These are phyloP conservation scores for Podaxis sp. DNA, from an alignment of 768 basidiomycete genomes.

Conservation along the genomic window DNA sequence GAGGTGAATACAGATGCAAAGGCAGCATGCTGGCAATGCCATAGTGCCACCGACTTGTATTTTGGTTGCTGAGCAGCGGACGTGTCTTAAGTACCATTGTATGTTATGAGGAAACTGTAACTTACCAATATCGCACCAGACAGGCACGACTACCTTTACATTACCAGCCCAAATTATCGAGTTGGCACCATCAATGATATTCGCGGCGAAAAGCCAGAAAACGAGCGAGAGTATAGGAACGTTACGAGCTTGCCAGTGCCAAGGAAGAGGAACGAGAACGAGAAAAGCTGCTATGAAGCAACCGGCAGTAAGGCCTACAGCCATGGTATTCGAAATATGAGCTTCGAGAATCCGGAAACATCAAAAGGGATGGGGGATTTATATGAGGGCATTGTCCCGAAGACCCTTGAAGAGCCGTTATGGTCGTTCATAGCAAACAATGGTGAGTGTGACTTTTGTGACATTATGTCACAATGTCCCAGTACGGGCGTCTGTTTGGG, in stretches of 20 bases:
- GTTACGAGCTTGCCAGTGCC: conserved; percentile 60
- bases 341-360: too few relatives aligned
- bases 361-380: too few relatives aligned
- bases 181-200: conserved; percentile 49
- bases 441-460: too few relatives aligned
- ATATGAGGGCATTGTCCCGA: too few relatives aligned
- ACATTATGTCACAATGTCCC: too few relatives aligned
- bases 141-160: conserved; percentile 36
- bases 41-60: conserved; percentile 42
- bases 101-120: neutral
- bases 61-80: conserved; percentile 44
- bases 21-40: conserved; percentile 44
- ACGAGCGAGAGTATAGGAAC: conserved; percentile 53
- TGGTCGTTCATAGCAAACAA: too few relatives aligned
- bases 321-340: too few relatives aligned
- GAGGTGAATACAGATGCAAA: conserved; percentile 53
- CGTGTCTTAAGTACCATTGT: conserved; percentile 16
- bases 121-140: conserved; percentile 70
- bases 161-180: conserved; percentile 52
- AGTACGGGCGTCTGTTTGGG: too few relatives aligned
- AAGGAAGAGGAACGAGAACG: conserved; percentile 47
- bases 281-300: conserved; percentile 42
- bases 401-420: too few relatives aligned
- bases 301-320: conserved; percentile 12
- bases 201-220: conserved; percentile 40